Conservation (phyloP, 1,139 yeast genomes). For the Sugiyamaella castrensis region DNA sequence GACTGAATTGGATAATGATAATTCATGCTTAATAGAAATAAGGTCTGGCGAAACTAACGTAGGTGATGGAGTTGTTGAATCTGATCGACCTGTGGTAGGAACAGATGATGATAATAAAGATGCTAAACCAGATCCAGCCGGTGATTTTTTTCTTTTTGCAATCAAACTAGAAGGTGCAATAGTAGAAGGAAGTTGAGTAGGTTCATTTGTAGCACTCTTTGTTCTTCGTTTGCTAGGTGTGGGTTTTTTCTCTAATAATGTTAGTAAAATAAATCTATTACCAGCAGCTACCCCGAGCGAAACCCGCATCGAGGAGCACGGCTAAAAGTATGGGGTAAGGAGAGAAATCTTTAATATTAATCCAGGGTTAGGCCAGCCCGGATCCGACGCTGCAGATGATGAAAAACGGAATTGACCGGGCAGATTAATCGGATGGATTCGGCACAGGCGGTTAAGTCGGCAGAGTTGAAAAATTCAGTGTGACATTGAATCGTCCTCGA, state of each 20-base stretch:
- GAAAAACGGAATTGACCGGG: not conserved
- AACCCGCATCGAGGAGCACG: not conserved
- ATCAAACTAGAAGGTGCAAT: constrained; percentile 27
- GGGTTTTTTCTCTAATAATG: constrained; percentile 15
- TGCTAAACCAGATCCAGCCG: constrained; percentile 15
- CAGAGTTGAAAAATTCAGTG: too few relatives aligned
- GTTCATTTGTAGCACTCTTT: constrained; percentile 18
- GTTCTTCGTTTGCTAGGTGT: constrained; percentile 18
- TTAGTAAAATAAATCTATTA: too few relatives aligned
- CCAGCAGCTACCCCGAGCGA: too few relatives aligned
- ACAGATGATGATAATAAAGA: constrained; percentile 11
- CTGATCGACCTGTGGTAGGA: not conserved
- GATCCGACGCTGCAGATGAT: not conserved
- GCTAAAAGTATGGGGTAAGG: not conserved
- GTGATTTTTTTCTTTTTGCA: constrained; percentile 22
- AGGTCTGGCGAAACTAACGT: constrained; percentile 7
- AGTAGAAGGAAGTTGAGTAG: constrained; percentile 22
- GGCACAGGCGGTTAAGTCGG: not conserved
- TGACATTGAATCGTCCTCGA: too few relatives aligned
- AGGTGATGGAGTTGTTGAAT: constrained; percentile 3
- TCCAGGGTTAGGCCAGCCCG: not conserved
- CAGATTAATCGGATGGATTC: not conserved
- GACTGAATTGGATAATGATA: not conserved
- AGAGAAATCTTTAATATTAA: too few relatives aligned
- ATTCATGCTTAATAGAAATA: constrained; percentile 4